Evolutionary conservation across 2,329 filamentous ascomycete species (phyloP), one percentile per base, ranked within the genome.

Genomic region (Pseudophaeomoniella oleicola): DNA sequence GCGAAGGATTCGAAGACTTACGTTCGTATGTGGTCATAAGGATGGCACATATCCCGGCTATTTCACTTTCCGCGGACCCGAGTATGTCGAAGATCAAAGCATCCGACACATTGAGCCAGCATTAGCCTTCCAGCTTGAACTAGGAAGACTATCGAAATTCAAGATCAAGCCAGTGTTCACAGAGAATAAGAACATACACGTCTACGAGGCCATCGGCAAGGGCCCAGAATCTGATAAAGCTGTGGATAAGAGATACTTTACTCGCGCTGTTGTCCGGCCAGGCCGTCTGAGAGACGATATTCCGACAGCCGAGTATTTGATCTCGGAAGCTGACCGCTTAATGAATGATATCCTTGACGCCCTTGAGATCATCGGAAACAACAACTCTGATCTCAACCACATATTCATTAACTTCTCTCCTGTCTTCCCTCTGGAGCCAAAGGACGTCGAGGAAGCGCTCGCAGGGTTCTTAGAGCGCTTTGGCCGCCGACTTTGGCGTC

Each of bases 321-420:
- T 94, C 50, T 94, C 87, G 1, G 90, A 98, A 67, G 87, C 88
- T 29, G 88, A 98, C 54, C 80, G 90, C 44, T 71, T 96, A 50
- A 87, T 98, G 73, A 96, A 85, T 57, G 90, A 98, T 56, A 96
- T 98, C 52, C 76, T 96, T 36, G 90, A 98, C 55, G 90, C 90
- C 32, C 70, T 98, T 40, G 90, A 98, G 70, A 94, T 98, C 50
- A 92, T 94, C 54, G 90, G 90, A 55, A 94, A 94, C 71, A 96
- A 94, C 68, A 92, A 93, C 67, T 94, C 90, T 36, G 90, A 98
- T 69, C 72, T 98, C 55, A 98, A 98, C 71, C 90, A 98, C 66
- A 90, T 98, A 71, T 98, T 98, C 69, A 90, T 98, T 71, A 96
- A 98, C 73, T 98, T 98, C 67, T 90, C 85, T 0, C 85, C 87